These are phyloP conservation scores for Podospora sp. DNA, from an alignment of 495 filamentous ascomycete genomes.

Conservation along the genomic window DNA sequence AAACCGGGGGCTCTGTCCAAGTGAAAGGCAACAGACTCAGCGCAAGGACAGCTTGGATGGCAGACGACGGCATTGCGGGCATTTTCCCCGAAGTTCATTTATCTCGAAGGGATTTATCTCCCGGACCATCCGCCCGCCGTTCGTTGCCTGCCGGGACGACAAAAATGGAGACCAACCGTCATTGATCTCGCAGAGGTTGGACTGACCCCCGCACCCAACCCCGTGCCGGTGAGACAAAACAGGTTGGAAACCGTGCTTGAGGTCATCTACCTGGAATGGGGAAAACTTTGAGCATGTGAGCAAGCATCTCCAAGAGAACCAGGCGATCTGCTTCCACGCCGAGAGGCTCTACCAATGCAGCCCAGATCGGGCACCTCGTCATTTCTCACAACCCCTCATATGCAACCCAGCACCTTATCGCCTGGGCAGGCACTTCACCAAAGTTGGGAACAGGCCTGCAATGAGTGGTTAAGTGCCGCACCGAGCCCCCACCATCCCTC, in stretches of 20 bases:
- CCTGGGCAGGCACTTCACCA: neutral
- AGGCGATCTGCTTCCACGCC: neutral
- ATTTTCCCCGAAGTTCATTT: neutral
- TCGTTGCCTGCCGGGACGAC: conserved; percentile 7
- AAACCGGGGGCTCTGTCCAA: neutral
- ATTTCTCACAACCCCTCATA: neutral
- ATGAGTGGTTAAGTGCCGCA: neutral
- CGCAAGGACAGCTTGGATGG: neutral
- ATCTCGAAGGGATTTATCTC: neutral
- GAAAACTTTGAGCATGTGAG: neutral
- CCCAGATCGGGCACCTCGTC: neutral
- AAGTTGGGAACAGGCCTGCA: neutral
- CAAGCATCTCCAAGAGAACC: neutral
- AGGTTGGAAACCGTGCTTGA: neutral
- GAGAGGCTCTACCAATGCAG: neutral
- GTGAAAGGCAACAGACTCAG: neutral
- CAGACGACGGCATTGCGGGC: neutral
- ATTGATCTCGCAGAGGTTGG: neutral
- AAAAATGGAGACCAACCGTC: neutral
- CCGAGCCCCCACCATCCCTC: neutral
- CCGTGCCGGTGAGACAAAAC: neutral
- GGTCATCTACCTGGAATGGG: neutral
- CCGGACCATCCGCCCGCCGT: conserved; percentile 2
- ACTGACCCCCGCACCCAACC: neutral
- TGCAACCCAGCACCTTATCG: neutral